Percentiles rank a stretch among this genome's conserved stretches.
These are phyloP conservation scores for Vigna reflexopilosa DNA, from an alignment of 306 rosid species.

Conservation along the genomic window DNA sequence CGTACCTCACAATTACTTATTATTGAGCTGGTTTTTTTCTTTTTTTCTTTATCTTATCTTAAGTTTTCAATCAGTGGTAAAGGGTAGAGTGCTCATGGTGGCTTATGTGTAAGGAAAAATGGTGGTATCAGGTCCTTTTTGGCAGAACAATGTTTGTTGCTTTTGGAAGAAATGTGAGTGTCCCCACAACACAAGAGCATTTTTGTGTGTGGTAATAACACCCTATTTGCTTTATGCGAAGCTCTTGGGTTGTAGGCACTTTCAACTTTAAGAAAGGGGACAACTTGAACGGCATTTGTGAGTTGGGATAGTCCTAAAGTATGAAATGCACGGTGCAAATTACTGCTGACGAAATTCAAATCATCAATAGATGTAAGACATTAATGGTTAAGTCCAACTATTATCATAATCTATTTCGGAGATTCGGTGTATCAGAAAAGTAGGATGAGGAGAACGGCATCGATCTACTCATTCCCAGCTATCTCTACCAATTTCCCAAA, in stretches of 20 bases:
- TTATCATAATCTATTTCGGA: conserved; percentile 43
- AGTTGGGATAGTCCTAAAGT: conserved; percentile 49
- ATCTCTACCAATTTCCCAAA: conserved; percentile 17
- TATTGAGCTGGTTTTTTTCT: background rate
- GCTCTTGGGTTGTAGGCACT: conserved; percentile 46
- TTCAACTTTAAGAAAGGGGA: conserved; percentile 51
- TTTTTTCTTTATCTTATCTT: conserved; percentile 24
- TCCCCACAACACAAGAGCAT: conserved; percentile 50
- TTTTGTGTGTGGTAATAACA: conserved; percentile 37
- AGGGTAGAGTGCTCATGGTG: conserved; percentile 19
- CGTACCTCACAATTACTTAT: conserved; percentile 43
- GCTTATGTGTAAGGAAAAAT: conserved; percentile 32
- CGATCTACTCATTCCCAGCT: conserved; percentile 53
- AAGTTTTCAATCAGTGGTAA: conserved; percentile 33
- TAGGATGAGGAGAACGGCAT: conserved; percentile 42
- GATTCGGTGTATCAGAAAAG: conserved; percentile 49
- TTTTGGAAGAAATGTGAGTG: conserved; percentile 43
- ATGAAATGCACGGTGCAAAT: conserved; percentile 46
- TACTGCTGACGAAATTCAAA: conserved; percentile 30
- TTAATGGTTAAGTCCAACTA: conserved; percentile 36
- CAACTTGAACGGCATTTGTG: conserved; percentile 47
- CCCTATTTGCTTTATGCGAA: conserved; percentile 42
- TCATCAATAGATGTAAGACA: conserved; percentile 38
- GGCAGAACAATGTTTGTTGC: conserved; percentile 37
- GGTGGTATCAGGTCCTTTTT: conserved; percentile 34